Percentiles rank a stretch among this genome's conserved stretches.
Evolutionary conservation across 2,329 filamentous ascomycete genomes (phyloP).

Genomic region (Fusarium sp.): DNA sequence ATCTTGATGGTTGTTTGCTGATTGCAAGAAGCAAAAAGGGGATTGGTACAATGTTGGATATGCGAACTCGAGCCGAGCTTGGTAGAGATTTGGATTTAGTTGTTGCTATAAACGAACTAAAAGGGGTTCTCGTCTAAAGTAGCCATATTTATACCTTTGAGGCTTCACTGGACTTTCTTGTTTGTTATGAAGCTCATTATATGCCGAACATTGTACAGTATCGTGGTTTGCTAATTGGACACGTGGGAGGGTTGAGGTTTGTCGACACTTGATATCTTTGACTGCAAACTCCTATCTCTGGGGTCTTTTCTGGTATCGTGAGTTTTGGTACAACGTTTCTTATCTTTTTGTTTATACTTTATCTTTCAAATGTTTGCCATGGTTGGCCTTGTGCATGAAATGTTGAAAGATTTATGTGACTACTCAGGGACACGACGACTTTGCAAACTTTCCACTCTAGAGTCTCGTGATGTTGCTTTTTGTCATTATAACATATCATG

Average conservation of each 20-base stretch:
- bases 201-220: not conserved
- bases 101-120: not conserved
- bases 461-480: not conserved
- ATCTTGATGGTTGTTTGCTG: not conserved
- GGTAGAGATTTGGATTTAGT: not conserved
- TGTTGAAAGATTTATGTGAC: not conserved
- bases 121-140: no score
- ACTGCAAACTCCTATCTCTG: not conserved
- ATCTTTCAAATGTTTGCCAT: not conserved
- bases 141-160: not conserved
- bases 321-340: not conserved
- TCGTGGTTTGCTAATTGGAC: slow-evolving; percentile 1
- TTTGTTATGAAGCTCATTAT: not conserved
- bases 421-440: not conserved
- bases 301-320: not conserved
- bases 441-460: rapidly evolving
- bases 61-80: not conserved
- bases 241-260: slow-evolving; percentile 1
- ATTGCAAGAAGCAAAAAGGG: not conserved
- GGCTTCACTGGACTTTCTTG: not conserved
- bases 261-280: not conserved
- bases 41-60: not conserved
- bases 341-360: not conserved
- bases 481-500: rapidly evolving
- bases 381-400: not conserved